A percentile compares a stretch with the other conserved stretches of the same genome.
Conservation (phyloP, 2,329 filamentous ascomycete species). For the Didymella keratinophila region DNA sequence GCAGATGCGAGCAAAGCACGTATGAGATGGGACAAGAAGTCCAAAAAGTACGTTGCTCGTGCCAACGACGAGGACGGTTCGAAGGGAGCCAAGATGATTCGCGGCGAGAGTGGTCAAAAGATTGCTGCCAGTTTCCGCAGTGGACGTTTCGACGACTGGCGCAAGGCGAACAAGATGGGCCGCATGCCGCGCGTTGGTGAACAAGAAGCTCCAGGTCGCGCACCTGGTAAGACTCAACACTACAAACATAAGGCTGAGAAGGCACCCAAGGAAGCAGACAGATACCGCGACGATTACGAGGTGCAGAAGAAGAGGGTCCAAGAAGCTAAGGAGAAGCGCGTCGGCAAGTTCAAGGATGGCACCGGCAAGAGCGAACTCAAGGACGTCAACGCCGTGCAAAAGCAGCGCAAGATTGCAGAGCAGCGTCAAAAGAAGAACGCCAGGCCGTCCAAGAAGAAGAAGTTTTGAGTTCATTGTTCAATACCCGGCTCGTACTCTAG, state of each 20-base stretch:
- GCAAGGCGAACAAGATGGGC: conserved; percentile 81
- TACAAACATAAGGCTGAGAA: conserved; percentile 88
- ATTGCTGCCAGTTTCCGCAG: conserved; percentile 93
- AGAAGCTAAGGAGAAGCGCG: conserved; percentile 84
- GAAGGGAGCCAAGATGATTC: conserved; percentile 74
- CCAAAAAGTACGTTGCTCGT: conserved; percentile 90
- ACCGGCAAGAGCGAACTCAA: conserved; percentile 80
- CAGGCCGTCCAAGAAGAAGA: conserved; percentile 72
- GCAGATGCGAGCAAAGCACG: conserved; percentile 75
- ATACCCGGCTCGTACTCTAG: conserved; percentile 22
- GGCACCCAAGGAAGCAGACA: conserved; percentile 93
- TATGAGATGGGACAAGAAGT: conserved; percentile 97
- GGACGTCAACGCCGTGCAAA: conserved; percentile 83
- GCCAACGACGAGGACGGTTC: conserved; percentile 96
- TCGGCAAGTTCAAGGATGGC: conserved; percentile 76
- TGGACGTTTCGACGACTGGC: conserved; percentile 93
- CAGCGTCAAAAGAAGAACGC: conserved; percentile 86
- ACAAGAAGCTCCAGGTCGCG: conserved; percentile 62
- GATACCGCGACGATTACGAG: conserved; percentile 88
- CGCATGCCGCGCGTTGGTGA: conserved; percentile 85
- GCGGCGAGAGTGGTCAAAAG: conserved; percentile 92
- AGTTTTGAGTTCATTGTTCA: conserved; percentile 41
- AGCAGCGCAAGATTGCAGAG: conserved; percentile 79
- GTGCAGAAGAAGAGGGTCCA: conserved; percentile 88
- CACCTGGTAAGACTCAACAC: conserved; percentile 15